phyloP scores from a whole-genome alignment of 495 filamentous ascomycete genomes.

The Cladorrhinum samala region DNA sequence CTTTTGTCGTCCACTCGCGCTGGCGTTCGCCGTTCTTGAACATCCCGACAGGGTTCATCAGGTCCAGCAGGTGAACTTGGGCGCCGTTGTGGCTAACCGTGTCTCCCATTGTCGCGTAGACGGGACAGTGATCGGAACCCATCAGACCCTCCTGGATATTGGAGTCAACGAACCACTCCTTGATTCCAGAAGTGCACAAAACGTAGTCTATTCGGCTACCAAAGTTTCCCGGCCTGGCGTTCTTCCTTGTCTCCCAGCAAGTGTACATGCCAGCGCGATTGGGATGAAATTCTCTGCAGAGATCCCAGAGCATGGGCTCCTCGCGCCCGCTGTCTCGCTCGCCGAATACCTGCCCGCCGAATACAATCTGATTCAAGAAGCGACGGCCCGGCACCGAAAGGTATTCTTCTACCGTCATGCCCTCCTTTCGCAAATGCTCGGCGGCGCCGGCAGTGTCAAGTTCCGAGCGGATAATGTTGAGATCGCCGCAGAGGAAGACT shows the following conservation, averaged over 20 bases:
- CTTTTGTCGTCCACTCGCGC: conserved; percentile 58
- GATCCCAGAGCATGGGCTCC: conserved; percentile 72
- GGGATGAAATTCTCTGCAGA: conserved; percentile 79
- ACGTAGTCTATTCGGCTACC: conserved; percentile 92
- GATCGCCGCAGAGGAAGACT: conserved; percentile 79
- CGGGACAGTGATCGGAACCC: conserved; percentile 95
- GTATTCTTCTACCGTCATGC: conserved; percentile 38
- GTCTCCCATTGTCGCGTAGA: conserved; percentile 49
- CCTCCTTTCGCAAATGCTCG: conserved; percentile 65
- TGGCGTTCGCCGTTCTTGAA: conserved; percentile 65
- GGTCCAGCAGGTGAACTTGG: conserved; percentile 55
- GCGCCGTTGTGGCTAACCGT: conserved; percentile 43
- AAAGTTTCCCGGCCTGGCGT: conserved; percentile 83
- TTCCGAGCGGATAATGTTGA: conserved; percentile 76
- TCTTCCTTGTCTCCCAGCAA: conserved; percentile 54
- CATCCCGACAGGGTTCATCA: conserved; percentile 74
- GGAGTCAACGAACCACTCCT: conserved; percentile 74
- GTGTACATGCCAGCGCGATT: conserved; percentile 86
- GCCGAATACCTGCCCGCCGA: conserved; percentile 63
- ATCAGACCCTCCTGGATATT: conserved; percentile 94
- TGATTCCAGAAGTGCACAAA: conserved; percentile 74
- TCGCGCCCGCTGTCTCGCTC: conserved; percentile 68
- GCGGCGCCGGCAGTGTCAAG: conserved; percentile 66
- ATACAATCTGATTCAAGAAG: conserved; percentile 77
- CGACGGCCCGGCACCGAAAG: conserved; percentile 68